A percentile compares a stretch with the other conserved stretches of the same genome.
Evolutionary conservation across 192 early-diverging fungal species (phyloP).

Genomic region (Gorgonomyces haynaldii): DNA sequence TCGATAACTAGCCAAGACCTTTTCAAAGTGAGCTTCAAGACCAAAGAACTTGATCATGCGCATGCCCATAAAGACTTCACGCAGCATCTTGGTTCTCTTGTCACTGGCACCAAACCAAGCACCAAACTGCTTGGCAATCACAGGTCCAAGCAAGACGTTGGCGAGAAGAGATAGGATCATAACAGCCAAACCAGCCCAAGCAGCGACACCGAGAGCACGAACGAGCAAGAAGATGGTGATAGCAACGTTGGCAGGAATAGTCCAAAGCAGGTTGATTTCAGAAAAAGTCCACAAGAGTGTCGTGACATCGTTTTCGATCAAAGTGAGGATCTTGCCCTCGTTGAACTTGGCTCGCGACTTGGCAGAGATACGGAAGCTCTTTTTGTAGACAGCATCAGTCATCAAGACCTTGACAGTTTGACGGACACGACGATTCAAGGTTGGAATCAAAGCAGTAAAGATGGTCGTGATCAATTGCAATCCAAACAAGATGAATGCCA

Average conservation of each 20-base stretch:
- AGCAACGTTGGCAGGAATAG: neutral
- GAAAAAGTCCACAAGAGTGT: neutral
- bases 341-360: constrained; percentile 44
- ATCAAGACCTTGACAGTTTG: constrained; percentile 29
- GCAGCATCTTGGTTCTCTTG: constrained; percentile 59
- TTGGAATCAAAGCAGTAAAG: neutral
- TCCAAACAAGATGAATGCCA: constrained; percentile 11
- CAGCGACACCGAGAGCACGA: neutral
- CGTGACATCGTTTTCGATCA: constrained; percentile 22
- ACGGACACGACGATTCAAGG: neutral
- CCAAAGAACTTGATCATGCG: constrained; percentile 58
- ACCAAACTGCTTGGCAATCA: neutral
- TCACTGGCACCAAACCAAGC: constrained; percentile 26
- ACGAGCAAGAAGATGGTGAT: neutral
- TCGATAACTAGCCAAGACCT: constrained; percentile 2
- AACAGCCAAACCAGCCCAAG: neutral
- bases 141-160: neutral
- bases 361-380: constrained; percentile 40
- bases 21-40: neutral
- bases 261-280: neutral
- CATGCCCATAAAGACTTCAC: constrained; percentile 69
- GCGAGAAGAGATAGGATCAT: neutral
- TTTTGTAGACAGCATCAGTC: constrained; percentile 43
- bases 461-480: constrained; percentile 6
- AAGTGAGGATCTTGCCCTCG: constrained; percentile 47